Conservation (phyloP, 192 early-diverging fungal species). For the Coemansia sp. region DNA sequence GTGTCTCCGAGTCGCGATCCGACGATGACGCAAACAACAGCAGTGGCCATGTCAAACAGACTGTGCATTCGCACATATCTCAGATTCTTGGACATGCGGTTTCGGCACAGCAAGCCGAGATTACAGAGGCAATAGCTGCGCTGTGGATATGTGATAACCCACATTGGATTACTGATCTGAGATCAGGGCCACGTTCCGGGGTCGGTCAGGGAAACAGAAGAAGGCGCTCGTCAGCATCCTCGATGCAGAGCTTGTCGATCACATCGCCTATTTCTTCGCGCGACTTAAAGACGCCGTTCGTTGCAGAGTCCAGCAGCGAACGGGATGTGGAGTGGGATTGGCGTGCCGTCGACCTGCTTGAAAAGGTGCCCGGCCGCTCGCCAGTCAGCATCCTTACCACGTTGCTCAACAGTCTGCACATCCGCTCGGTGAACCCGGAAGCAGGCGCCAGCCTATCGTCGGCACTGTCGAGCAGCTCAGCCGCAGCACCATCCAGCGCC, state of each 20-base stretch:
- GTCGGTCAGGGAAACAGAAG: conserved; percentile 1
- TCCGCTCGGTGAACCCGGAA: conserved; percentile 15
- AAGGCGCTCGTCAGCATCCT: conserved; percentile 34
- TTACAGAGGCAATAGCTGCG: conserved; percentile 35
- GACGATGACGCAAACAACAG: not conserved
- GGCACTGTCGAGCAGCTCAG: conserved; percentile 5
- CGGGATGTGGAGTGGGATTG: conserved; percentile 47
- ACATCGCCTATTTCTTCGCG: conserved; percentile 2
- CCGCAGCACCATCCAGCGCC: not conserved
- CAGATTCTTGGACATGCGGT: conserved; percentile 33
- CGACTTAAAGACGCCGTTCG: not conserved
- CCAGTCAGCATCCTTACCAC: conserved; percentile 22
- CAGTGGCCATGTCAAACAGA: conserved; percentile 10
- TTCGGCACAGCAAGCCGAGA: conserved; percentile 22
- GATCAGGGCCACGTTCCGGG: conserved; percentile 1
- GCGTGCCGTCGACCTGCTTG: conserved; percentile 38
- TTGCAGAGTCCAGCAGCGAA: conserved; percentile 4
- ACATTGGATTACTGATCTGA: conserved; percentile 33
- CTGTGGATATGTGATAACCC: conserved; percentile 48
- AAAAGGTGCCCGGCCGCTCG: conserved; percentile 33
- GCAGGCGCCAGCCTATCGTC: conserved; percentile 1
- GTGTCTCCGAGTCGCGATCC: conserved; percentile 5
- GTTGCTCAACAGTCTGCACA: conserved; percentile 32
- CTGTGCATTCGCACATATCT: conserved; percentile 26
- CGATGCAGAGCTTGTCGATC: conserved; percentile 13